phyloP scores from a whole-genome alignment of 2,329 filamentous ascomycete species.

The Gaeumannomyces tritici region DNA sequence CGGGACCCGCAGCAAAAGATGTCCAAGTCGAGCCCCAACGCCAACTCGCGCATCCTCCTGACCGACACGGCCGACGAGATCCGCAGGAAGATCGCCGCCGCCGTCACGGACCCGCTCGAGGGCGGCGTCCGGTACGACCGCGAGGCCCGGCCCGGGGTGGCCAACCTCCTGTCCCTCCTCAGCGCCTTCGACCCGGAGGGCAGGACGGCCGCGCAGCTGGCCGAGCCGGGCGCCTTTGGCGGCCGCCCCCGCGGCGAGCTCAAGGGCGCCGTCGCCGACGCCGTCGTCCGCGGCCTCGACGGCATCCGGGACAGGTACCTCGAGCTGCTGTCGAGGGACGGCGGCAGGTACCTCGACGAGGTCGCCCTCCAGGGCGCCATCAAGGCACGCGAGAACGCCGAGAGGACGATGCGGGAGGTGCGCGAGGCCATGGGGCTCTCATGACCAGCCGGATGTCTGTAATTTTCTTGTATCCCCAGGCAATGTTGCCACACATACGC shows the following conservation, averaged over 20 bases:
- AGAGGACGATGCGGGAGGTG: slow-evolving; percentile 45
- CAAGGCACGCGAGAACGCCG: slow-evolving; percentile 53
- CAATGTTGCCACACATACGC: background rate
- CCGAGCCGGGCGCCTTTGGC: slow-evolving; percentile 22
- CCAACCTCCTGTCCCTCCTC: slow-evolving; percentile 78
- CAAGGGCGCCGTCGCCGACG: slow-evolving; percentile 54
- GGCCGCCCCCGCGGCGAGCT: slow-evolving; percentile 30
- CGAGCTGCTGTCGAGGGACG: slow-evolving; percentile 29
- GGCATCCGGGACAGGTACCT: slow-evolving; percentile 48
- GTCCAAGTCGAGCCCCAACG: slow-evolving; percentile 76
- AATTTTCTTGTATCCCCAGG: background rate
- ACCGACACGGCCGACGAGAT: slow-evolving; percentile 62
- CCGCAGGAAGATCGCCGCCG: slow-evolving; percentile 56
- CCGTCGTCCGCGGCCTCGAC: slow-evolving; percentile 41
- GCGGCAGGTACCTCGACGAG: slow-evolving; percentile 30
- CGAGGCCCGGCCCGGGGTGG: slow-evolving; percentile 62
- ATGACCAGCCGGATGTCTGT: background rate
- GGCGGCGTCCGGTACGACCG: slow-evolving; percentile 65
- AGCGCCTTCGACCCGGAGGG: slow-evolving; percentile 49
- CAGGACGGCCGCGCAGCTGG: slow-evolving; percentile 28
- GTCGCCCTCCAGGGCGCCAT: slow-evolving; percentile 48
- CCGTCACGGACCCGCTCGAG: slow-evolving; percentile 67
- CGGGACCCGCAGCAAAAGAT: slow-evolving; percentile 73
- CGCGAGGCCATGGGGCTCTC: slow-evolving; percentile 40
- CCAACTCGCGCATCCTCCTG: slow-evolving; percentile 70